Evolutionary conservation across 176 grass and related monocot species (phyloP).

Genomic region (sorghum (Sorghum bicolor)): Sorghum_bicolor_NCBIv3 NC_012871.2:66514001-66514500

Average conservation of each 20-base stretch:
- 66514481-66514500: slow-evolving; percentile 22
- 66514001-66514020: slow-evolving; percentile 55
- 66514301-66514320: slow-evolving; percentile 33
- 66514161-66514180: slow-evolving; percentile 45
- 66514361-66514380: slow-evolving; percentile 29
- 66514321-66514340: slow-evolving; percentile 27
- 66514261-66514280: slow-evolving; percentile 45
- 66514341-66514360: slow-evolving; percentile 16
- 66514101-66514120: slow-evolving; percentile 38
- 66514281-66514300: slow-evolving; percentile 48
- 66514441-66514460: slow-evolving; percentile 17
- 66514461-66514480: slow-evolving; percentile 13
- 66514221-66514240: slow-evolving; percentile 43
- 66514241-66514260: slow-evolving; percentile 25
- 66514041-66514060: slow-evolving; percentile 33
- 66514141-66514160: slow-evolving; percentile 35
- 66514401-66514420: slow-evolving; percentile 38
- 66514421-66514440: slow-evolving; percentile 35
- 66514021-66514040: slow-evolving; percentile 50
- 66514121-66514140: slow-evolving; percentile 39
- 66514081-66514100: slow-evolving; percentile 29
- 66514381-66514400: slow-evolving; percentile 44
- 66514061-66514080: slow-evolving; percentile 31
- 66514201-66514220: slow-evolving; percentile 43
- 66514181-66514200: slow-evolving; percentile 46